phyloP scores from a whole-genome alignment of 345 rosid genomes.

The Melaleuca alternifolia region DNA sequence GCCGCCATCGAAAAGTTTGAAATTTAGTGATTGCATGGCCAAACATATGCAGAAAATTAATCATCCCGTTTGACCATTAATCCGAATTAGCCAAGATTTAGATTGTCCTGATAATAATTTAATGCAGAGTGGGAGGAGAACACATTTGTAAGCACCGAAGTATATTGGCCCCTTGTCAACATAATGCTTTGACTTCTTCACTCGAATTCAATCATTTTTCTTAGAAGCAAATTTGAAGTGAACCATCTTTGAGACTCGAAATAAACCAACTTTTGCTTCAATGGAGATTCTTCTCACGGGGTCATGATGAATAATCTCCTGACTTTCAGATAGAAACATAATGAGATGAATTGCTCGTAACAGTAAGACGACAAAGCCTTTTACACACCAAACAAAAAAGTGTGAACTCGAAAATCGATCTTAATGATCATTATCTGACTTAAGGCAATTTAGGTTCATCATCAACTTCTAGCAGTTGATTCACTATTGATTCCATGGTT shows the following conservation, averaged over 20 bases:
- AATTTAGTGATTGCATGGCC: not conserved
- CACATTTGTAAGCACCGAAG: not conserved
- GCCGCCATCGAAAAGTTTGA: not conserved
- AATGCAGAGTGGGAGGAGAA: not conserved
- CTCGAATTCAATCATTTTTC: not conserved
- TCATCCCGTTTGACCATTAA: not conserved
- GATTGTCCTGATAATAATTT: not conserved
- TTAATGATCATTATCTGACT: not conserved
- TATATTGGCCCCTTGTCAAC: not conserved
- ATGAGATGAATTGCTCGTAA: not conserved
- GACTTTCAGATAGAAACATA: not conserved
- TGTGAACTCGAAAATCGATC: not conserved
- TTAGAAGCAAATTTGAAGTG: not conserved
- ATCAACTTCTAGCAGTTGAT: slow-evolving; percentile 9
- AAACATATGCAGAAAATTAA: not conserved
- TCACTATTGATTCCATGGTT: slow-evolving; percentile 20
- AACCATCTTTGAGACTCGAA: not conserved
- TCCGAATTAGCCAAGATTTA: not conserved
- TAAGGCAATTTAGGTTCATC: not conserved
- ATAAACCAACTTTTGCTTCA: not conserved
- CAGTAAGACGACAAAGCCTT: not conserved
- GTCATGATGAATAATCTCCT: not conserved
- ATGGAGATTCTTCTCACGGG: not conserved
- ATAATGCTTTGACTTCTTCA: not conserved
- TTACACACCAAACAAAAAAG: not conserved